Evolutionary conservation across 768 basidiomycete species (phyloP), one percentile per base, ranked within the genome.

Genomic region (Kwoniella pini): DNA sequence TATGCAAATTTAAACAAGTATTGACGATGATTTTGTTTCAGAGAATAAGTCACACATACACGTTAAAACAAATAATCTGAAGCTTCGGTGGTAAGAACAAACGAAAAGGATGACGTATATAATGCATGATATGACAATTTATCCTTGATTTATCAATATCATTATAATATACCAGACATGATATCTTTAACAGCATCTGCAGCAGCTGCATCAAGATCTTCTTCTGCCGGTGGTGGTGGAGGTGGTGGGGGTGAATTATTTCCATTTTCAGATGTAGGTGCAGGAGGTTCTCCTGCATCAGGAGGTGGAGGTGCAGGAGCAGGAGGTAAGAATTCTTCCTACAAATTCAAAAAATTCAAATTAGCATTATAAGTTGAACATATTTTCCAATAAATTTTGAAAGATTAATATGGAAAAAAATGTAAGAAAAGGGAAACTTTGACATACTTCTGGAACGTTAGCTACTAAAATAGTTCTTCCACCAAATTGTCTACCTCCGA

Each of bases 401-500:
- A 22, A 17, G 26, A 17, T 5, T 12, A 46, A 46, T 22, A 46
- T 21, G 6, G 31, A 30, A 1, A 26, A 10, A 43, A 22, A 28
- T 3, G 31, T 19, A 3, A 10, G 15, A 50, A 17, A 27, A 9
- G 10, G 30, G 4, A 31, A 43, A 11, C 24, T 1, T 31, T 3
- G 6, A 70, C 76, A 63, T 52, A 77, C 76, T 65, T 78, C 77
- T 17, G 75, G 56, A 4, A 78, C 74, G 57, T 62, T 72, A 1
- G 77, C 77, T 2, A 74, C 73, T 33, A 78, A 46, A 42, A 78
- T 78, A 5, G 77, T 78, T 57, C 77, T 65, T 6, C 79, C 79
- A 7, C 73, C 79, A 54, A 81, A 81, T 61, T 79, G 76, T 51
- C 77, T 83, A 33, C 95, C 96, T 28, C 95, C 96, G 60, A 99